These are phyloP conservation scores for Yamadazyma scolyti DNA, from an alignment of 805 yeast species.

Conservation along the genomic window DNA sequence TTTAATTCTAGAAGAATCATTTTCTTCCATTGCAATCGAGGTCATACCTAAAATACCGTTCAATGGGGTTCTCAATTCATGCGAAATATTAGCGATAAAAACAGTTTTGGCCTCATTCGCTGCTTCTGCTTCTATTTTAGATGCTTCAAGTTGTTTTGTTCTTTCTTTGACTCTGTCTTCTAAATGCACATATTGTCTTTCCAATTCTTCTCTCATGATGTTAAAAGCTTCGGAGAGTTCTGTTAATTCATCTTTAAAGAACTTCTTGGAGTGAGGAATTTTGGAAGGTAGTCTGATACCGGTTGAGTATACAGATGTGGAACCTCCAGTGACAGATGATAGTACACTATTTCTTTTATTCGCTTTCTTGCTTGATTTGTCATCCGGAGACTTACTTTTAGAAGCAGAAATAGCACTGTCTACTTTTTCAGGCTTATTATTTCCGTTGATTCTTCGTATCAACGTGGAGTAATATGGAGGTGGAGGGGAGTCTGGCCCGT, in stretches of 20 bases:
- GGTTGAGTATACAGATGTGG: slow-evolving; percentile 37
- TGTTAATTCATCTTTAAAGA: slow-evolving; percentile 79
- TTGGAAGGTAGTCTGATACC: slow-evolving; percentile 38
- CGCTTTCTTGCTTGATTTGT: not conserved
- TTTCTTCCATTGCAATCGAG: slow-evolving; percentile 87
- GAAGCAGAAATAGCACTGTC: slow-evolving; percentile 2
- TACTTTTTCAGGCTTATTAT: not conserved
- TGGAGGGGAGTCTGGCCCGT: slow-evolving; percentile 10
- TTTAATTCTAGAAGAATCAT: slow-evolving; percentile 61
- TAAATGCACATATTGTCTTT: slow-evolving; percentile 74
- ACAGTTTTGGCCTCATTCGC: slow-evolving; percentile 94
- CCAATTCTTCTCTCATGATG: slow-evolving; percentile 84
- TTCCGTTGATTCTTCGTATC: slow-evolving; percentile 8
- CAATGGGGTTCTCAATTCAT: slow-evolving; percentile 87
- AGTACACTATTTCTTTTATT: slow-evolving; percentile 27
- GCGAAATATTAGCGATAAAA: slow-evolving; percentile 29
- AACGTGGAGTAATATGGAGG: slow-evolving; percentile 14
- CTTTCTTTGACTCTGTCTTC: slow-evolving; percentile 87
- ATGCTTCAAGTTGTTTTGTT: slow-evolving; percentile 84
- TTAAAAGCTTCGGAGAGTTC: slow-evolving; percentile 88
- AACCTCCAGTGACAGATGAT: slow-evolving; percentile 27
- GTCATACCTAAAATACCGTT: slow-evolving; percentile 97
- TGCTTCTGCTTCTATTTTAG: slow-evolving; percentile 84
- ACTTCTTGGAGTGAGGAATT: slow-evolving; percentile 35
- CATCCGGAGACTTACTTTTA: not conserved